A percentile compares a stretch with the other conserved stretches of the same genome.
phyloP scores from a whole-genome alignment of 2,329 filamentous ascomycete genomes.

The Peltaster fructicola region DNA sequence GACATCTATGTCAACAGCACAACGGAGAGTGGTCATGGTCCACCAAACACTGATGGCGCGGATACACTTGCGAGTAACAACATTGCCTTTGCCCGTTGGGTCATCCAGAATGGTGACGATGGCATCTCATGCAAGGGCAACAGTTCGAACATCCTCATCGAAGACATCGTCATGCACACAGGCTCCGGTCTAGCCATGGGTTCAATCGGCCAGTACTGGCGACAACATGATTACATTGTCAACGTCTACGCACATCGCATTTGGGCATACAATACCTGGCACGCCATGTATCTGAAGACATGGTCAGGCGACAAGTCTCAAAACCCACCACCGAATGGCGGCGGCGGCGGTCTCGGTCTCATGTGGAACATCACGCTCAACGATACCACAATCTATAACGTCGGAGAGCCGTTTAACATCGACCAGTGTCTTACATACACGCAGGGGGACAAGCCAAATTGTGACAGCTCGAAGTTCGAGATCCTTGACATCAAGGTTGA shows the following conservation, averaged over 20 bases:
- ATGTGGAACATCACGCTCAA: conserved; percentile 21
- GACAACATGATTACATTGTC: conserved; percentile 31
- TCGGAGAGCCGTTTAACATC: conserved; percentile 10
- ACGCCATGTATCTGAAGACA: conserved; percentile 30
- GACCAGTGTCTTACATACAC: conserved; percentile 15
- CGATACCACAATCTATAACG: conserved; percentile 14
- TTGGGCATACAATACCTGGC: conserved; percentile 5
- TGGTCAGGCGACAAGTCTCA: conserved; percentile 35
- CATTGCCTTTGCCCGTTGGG: conserved; percentile 34
- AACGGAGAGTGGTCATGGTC: conserved; percentile 9
- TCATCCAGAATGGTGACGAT: conserved; percentile 36
- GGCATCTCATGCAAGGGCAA: conserved; percentile 38
- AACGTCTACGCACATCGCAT: conserved; percentile 33
- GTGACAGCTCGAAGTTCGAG: conserved; percentile 21
- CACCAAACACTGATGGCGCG: conserved; percentile 31
- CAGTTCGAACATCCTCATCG: conserved; percentile 35
- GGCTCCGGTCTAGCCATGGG: conserved; percentile 40
- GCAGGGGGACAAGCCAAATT: conserved; percentile 9
- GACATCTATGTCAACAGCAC: conserved; percentile 38
- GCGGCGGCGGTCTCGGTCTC: conserved; percentile 36
- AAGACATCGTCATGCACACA: conserved; percentile 31
- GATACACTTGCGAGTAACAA: conserved; percentile 37
- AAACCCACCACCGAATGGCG: conserved; percentile 38
- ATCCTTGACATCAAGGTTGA: conserved; percentile 18
- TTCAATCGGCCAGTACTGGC: conserved; percentile 38